Percentiles rank a stretch among this genome's conserved stretches.
Evolutionary conservation across 2,329 filamentous ascomycete genomes (phyloP).

Genomic region (Fusarium redolens): DNA sequence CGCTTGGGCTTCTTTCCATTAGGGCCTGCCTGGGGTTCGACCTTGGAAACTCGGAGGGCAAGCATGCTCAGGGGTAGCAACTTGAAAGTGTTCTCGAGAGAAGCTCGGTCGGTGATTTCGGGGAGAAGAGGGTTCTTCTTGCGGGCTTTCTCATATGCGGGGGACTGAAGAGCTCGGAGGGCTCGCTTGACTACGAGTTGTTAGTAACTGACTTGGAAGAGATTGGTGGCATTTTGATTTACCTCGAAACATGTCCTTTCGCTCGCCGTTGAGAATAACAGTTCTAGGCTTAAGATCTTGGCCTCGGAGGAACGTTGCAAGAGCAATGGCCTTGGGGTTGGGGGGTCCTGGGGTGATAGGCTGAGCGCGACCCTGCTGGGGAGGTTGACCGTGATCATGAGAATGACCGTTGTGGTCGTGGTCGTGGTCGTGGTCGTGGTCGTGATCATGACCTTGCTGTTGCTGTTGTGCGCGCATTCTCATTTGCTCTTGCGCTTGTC

Average conservation of each 20-base stretch:
- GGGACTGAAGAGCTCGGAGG: constrained; percentile 87
- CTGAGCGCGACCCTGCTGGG: constrained; percentile 63
- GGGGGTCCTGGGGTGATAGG: constrained; percentile 83
- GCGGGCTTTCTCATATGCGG: constrained; percentile 88
- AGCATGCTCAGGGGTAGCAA: constrained; percentile 94
- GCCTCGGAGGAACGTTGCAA: constrained; percentile 86
- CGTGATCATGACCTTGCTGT: constrained; percentile 50
- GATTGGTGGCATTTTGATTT: constrained; percentile 37
- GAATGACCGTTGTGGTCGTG: constrained; percentile 11
- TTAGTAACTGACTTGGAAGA: constrained; percentile 7
- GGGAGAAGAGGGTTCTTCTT: constrained; percentile 92
- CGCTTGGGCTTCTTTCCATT: constrained; percentile 81
- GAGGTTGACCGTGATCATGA: constrained; percentile 42
- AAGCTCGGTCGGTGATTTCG: constrained; percentile 85
- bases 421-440: constrained; percentile 10
- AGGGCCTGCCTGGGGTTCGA: constrained; percentile 72
- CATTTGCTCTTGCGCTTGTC: constrained; percentile 64
- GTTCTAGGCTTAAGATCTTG: constrained; percentile 91
- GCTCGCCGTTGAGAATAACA: constrained; percentile 93
- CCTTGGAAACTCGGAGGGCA: constrained; percentile 87
- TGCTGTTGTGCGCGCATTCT: constrained; percentile 58
- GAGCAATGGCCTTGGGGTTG: constrained; percentile 86
- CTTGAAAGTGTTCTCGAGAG: constrained; percentile 94
- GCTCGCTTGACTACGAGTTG: constrained; percentile 84
- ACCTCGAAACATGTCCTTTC: constrained; percentile 99